phyloP scores from a whole-genome alignment of 768 basidiomycete genomes.

The Podaxis pistillaris region DNA sequence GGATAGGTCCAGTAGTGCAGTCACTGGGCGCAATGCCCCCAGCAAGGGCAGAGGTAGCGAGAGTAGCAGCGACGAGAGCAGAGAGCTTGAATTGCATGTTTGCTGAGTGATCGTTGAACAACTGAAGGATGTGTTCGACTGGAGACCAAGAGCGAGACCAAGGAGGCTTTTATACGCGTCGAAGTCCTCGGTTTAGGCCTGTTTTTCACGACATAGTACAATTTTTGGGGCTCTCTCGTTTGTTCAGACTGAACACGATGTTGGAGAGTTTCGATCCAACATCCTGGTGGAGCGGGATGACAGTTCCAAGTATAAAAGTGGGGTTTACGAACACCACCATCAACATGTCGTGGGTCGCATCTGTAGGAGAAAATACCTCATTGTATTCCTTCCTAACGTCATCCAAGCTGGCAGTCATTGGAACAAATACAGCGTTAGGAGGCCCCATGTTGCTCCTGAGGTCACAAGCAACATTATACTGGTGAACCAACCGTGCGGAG shows the following conservation, averaged over 20 bases:
- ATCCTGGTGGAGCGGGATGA: conserved; percentile 6
- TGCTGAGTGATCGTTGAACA: conserved; percentile 13
- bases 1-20: neutral
- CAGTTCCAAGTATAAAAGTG: neutral
- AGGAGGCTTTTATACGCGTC: neutral
- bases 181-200: neutral
- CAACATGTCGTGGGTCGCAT: neutral
- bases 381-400: neutral
- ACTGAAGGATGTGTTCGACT: conserved; percentile 19
- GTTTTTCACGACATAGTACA: neutral
- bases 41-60: conserved; percentile 23
- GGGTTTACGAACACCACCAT: neutral
- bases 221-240: neutral
- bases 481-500: neutral
- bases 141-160: neutral
- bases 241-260: neutral
- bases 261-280: neutral
- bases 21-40: conserved; percentile 10
- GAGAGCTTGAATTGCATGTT: conserved; percentile 24
- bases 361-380: conserved; percentile 19
- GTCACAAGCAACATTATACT: neutral
- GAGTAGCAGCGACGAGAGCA: conserved; percentile 19
- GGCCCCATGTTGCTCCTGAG: neutral
- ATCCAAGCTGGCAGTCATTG: neutral
- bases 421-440: neutral